Base-by-base conservation (phyloP, 2,329 filamentous ascomycete species). In the Shiraia sp. region DNA sequence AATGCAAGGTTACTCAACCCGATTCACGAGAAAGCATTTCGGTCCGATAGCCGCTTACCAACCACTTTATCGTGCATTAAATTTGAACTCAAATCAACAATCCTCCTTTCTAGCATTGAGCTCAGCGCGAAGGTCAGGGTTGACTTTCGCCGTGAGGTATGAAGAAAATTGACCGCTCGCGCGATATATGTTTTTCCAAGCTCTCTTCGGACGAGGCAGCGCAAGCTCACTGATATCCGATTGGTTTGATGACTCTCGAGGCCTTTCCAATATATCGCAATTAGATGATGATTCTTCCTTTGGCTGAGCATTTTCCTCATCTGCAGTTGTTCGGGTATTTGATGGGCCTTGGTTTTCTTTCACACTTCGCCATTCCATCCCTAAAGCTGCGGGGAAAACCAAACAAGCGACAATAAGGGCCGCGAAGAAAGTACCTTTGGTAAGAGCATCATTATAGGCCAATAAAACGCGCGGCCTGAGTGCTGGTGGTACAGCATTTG, bases 291-390 rank as follows among this genome's bases (percentile, higher is more conserved):
- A n/a, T 10, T 30, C 31, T 10, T 12, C 12, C 4, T 6, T 10
- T 10, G 16, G 17, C n/a, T 41, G 32, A 19, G 35, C 30, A 30
- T 47, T 52, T 32, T 57, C 53, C 29, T 51, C 49, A 16, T 55
- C 47, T 31, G 37, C 32, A 12, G 19, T 10, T 25, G 36, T 30
- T 14, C 29, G 12, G 8, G 16, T 12, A 4, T 24, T 10, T 8
- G 37, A 22, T 6, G 40, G 22, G 6, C 27, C 34, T 26, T 46
- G 37, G 5, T 43, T 49, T 14, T 77, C 78, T 69, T 86, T 87
- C 40, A 87, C 81, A 49, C 75, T 85, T 53, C 73, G 76, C 83
- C 83, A 87, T 65, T 87, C 81, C 66, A 87, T 78, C 1, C 69
- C 66, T 1, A 77, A 46, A 0, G 77, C 73, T 0, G 79, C 82